Conservation (phyloP, 305 asterid genomes). For the Fraxinus nigra region DNA sequence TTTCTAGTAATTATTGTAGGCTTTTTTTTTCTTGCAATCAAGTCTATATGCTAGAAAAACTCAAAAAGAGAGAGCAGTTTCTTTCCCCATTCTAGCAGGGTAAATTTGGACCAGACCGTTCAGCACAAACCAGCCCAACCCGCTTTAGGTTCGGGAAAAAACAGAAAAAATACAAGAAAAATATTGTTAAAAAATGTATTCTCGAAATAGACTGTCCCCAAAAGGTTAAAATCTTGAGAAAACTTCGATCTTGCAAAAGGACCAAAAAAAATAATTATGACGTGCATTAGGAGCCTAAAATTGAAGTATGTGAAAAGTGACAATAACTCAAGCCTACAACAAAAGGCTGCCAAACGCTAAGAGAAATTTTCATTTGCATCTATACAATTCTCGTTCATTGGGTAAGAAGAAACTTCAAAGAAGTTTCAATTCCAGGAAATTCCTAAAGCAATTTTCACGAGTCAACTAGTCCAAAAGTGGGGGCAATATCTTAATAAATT, state of each 20-base stretch:
- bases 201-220: neutral
- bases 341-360: neutral
- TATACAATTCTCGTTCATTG: neutral
- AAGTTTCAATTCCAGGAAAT: constrained; percentile 20
- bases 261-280: neutral
- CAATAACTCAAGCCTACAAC: neutral
- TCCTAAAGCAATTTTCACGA: neutral
- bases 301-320: neutral
- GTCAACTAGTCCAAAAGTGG: constrained; percentile 14
- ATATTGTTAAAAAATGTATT: neutral
- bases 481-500: neutral
- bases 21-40: neutral
- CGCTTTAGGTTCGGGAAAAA: neutral
- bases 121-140: neutral
- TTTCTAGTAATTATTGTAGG: neutral
- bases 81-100: neutral
- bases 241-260: neutral
- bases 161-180: neutral
- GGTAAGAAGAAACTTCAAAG: constrained; percentile 5
- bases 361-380: neutral
- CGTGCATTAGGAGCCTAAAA: neutral
- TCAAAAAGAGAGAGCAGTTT: neutral
- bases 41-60: neutral
- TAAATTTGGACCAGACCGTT: neutral
- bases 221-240: neutral